Base-by-base conservation (phyloP, 495 filamentous ascomycete species). In the Mytilinidion resinicola region DNA sequence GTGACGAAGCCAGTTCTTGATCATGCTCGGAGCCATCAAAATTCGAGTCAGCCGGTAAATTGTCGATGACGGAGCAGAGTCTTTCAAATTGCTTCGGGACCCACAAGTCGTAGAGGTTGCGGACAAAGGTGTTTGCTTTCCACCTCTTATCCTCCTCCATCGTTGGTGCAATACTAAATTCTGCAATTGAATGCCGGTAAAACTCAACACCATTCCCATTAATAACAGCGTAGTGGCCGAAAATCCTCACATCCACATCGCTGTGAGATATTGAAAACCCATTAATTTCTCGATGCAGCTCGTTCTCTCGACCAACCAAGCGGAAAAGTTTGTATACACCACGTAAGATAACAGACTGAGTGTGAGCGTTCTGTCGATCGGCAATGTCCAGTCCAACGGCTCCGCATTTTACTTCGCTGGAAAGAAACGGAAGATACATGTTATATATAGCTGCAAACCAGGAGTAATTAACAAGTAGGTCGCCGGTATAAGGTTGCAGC, bases 161-260 rank as follows among this genome's bases (percentile, higher is more conserved):
- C 33, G 46, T 11, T 33, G 44, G 37, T 39, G 33, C 46, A 33
- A 55, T 21, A 36, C 34, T 33, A 47, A 55, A 55, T 30, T 43
- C 34, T 14, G n/a, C 7, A 25, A 55, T 55, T 25, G 21, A 21
- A 19, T 55, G 33, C 8, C 33, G 33, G 19, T 55, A 55, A 39
- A 61, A 61, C 35, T 55, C 62, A 37, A 37, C 21, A 15, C 54
- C 51, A 11, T 41, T 30, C 35, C 53, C 67, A 30, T 67, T 46
- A 43, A 70, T 58, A 12, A 66, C 52, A 52, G 59, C 44, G 47
- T 69, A 67, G 55, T 69, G 53, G 20, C 67, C 67, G 49, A 57
- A 60, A 42, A 60, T 56, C 19, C 57, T 44, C 12, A 56, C 39
- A 15, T 44, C 53, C 21, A 41, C 17, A 36, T 60, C 52, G 39